Conservation (phyloP, 148 eudicot species). For the Silene uniflora region DNA sequence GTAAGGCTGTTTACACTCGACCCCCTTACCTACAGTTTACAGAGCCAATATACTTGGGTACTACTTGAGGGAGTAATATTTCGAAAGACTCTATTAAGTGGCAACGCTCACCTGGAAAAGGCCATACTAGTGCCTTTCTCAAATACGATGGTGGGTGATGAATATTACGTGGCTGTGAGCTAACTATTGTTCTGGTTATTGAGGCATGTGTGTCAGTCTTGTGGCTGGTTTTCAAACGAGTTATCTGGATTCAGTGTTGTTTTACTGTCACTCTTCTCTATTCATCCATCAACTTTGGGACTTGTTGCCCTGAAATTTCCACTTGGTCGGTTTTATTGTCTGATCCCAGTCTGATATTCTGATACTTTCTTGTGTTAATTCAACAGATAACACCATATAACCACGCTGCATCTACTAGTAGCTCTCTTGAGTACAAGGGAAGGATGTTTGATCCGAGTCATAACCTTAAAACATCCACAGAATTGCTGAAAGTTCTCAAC, state of each 20-base stretch:
- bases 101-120: no score
- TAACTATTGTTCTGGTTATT: not conserved
- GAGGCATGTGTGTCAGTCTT: not conserved
- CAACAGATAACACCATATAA: constrained; percentile 62
- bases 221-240: not conserved
- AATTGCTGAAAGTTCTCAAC: constrained; percentile 70
- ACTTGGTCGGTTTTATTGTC: not conserved
- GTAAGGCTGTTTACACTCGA: not conserved
- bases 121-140: no score
- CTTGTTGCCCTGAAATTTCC: not conserved
- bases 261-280: not conserved
- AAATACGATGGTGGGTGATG: not conserved
- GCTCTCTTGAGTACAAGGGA: constrained; percentile 52
- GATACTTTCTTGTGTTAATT: constrained; percentile 3
- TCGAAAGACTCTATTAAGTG: no score
- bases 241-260: not conserved
- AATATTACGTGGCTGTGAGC: not conserved
- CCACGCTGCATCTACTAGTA: constrained; percentile 43
- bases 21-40: no score
- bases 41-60: no score
- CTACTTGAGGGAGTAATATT: no score
- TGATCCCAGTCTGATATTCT: not conserved
- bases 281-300: not conserved
- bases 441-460: constrained; percentile 40
- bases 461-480: constrained; percentile 70